Conservation (phyloP, 2,329 filamentous ascomycete species). For the Claviceps purpurea region DNA sequence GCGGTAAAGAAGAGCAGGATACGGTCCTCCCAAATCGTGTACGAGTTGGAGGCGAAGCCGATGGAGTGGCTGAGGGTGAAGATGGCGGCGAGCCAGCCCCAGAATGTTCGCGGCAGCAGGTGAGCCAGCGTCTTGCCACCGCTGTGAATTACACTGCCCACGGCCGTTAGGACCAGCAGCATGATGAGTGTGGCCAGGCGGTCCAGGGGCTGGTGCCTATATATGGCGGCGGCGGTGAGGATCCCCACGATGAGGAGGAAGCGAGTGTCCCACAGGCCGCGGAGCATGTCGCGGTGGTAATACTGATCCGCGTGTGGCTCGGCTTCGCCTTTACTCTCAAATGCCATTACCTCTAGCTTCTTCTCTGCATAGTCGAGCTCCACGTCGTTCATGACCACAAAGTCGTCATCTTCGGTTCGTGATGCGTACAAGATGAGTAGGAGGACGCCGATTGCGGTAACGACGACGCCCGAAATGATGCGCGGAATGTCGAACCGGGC, state of each 20-base stretch:
- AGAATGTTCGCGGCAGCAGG: conserved; percentile 59
- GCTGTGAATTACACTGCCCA: conserved; percentile 28
- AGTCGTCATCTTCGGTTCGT: conserved; percentile 40
- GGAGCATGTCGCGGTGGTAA: conserved; percentile 20
- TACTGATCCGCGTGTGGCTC: conserved; percentile 27
- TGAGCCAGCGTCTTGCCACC: conserved; percentile 31
- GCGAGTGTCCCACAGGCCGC: conserved; percentile 22
- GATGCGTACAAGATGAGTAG: conserved; percentile 62
- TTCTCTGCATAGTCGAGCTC: conserved; percentile 48
- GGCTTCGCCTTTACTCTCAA: conserved; percentile 18
- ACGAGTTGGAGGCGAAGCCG: conserved; percentile 94
- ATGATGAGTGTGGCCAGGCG: conserved; percentile 26
- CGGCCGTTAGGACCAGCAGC: conserved; percentile 26
- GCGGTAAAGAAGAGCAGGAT: conserved; percentile 84
- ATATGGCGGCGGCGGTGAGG: conserved; percentile 17
- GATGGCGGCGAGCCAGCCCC: conserved; percentile 75
- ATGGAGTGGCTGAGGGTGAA: conserved; percentile 81
- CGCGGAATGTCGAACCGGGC: conserved; percentile 78
- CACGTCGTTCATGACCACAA: conserved; percentile 38
- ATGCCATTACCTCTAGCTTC: conserved; percentile 35
- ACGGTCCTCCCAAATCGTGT: conserved; percentile 96
- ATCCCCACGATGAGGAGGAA: conserved; percentile 19
- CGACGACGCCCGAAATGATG: conserved; percentile 67
- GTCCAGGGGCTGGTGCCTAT: conserved; percentile 19
- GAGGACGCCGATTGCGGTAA: conserved; percentile 55